phyloP scores from a whole-genome alignment of 148 eudicot genomes.

The Bassia scoparia region DNA sequence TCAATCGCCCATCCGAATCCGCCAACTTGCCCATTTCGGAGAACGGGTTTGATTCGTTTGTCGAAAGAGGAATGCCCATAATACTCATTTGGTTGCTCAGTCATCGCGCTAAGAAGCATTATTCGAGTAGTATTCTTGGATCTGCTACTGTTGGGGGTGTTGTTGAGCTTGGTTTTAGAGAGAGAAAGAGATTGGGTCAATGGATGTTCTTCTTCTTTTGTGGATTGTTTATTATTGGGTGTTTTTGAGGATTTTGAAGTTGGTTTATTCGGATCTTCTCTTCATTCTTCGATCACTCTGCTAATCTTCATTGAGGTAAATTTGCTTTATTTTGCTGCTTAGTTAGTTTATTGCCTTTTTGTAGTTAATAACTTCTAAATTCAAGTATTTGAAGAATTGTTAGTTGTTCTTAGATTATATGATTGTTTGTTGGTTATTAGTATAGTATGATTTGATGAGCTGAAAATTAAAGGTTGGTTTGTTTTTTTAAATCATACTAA shows the following conservation, averaged over 20 bases:
- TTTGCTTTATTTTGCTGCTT: neutral
- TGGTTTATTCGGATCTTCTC: constrained; percentile 62
- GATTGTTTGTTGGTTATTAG: neutral
- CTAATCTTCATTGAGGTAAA: constrained; percentile 48
- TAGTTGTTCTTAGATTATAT: neutral
- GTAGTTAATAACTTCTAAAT: neutral
- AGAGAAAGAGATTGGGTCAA: constrained; percentile 57
- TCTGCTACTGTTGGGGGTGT: constrained; percentile 30
- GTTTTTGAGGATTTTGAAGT: constrained; percentile 56
- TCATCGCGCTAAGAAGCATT: constrained; percentile 31
- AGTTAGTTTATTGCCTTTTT: neutral
- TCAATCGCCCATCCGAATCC: constrained; percentile 77
- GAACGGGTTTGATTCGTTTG: constrained; percentile 39
- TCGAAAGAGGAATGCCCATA: constrained; percentile 44
- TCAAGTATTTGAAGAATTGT: neutral
- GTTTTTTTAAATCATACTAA: neutral
- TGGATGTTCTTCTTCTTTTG: constrained; percentile 78
- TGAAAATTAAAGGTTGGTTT: neutral
- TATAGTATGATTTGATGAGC: neutral
- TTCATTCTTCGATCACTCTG: constrained; percentile 35
- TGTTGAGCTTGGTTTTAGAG: constrained; percentile 46
- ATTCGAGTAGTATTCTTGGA: neutral
- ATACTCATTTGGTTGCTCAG: constrained; percentile 26
- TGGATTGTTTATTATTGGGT: constrained; percentile 70
- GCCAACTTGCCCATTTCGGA: constrained; percentile 23